Evolutionary conservation across 331 rosid genomes (phyloP).

Genomic region (Pyracantha coccinea): DNA sequence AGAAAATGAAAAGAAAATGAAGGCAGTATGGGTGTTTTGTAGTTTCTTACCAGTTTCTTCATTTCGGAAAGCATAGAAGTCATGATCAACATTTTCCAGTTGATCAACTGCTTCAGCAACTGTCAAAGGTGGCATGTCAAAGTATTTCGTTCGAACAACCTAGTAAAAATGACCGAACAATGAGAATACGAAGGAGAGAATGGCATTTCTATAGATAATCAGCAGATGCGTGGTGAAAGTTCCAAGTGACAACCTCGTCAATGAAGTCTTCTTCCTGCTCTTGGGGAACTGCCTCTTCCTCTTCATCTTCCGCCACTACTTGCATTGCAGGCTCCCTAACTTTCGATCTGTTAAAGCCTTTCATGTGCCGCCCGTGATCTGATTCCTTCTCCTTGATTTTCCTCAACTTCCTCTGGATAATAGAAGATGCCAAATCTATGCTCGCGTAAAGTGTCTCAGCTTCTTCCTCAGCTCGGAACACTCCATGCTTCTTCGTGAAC

Average conservation of each 20-base stretch:
- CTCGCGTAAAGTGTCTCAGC: constrained; percentile 71
- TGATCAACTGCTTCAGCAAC: constrained; percentile 84
- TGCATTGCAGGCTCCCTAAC: constrained; percentile 44
- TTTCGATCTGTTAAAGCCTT: constrained; percentile 67
- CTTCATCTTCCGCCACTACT: constrained; percentile 29
- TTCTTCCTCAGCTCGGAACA: constrained; percentile 87
- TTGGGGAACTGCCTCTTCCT: constrained; percentile 16
- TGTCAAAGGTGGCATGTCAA: constrained; percentile 95
- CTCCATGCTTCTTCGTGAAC: constrained; percentile 84
- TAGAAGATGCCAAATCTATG: constrained; percentile 83
- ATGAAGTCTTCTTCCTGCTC: constrained; percentile 39
- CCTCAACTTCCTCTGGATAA: constrained; percentile 91
- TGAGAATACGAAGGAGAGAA: constrained; percentile 5
- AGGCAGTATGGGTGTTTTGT: background rate
- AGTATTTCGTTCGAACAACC: constrained; percentile 88
- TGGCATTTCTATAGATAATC: background rate
- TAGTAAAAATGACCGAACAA: constrained; percentile 18
- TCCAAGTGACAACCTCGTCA: constrained; percentile 38
- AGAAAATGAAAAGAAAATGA: background rate
- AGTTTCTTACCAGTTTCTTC: constrained; percentile 76
- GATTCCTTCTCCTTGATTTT: constrained; percentile 88
- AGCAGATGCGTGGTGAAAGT: background rate
- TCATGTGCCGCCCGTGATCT: constrained; percentile 93
- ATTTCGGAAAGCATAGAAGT: constrained; percentile 83
- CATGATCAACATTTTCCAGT: constrained; percentile 79